Conservation (phyloP, 176 grass and related monocot species). For the Alloteropsis semialata region DNA sequence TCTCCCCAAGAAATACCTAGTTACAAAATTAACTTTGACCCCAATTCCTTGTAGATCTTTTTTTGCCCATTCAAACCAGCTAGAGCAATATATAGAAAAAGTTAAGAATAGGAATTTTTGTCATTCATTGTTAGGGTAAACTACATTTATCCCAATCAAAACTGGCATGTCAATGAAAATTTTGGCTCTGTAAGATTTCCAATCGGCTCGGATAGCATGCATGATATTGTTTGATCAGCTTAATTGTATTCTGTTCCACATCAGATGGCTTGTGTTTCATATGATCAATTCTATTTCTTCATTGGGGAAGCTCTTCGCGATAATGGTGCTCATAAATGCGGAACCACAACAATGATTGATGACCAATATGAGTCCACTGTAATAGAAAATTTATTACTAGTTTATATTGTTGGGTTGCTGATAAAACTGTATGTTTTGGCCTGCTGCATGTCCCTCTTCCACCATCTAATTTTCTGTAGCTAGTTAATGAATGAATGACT, state of each 20-base stretch:
- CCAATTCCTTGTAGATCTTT: conserved; percentile 9
- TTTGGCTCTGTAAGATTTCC: neutral
- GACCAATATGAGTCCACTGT: neutral
- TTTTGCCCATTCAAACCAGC: conserved; percentile 18
- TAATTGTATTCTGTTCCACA: neutral
- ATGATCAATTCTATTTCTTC: conserved; percentile 21
- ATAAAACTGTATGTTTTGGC: conserved; percentile 25
- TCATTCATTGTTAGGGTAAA: neutral
- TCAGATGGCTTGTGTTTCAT: neutral
- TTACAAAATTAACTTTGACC: conserved; percentile 9
- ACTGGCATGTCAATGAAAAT: neutral
- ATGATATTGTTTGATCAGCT: neutral
- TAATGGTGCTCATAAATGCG: neutral
- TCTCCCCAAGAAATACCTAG: neutral
- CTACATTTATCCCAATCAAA: neutral
- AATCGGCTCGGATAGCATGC: conserved; percentile 5
- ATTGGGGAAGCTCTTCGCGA: neutral
- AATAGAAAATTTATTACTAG: conserved; percentile 8
- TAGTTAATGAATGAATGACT: conserved; percentile 13
- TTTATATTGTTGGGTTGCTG: conserved; percentile 3
- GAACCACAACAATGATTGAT: conserved; percentile 8
- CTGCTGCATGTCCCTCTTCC: neutral
- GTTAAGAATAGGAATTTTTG: neutral
- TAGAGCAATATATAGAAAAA: neutral
- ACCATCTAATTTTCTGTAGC: neutral